These are phyloP conservation scores for Mortierella sp. DNA, from an alignment of 371 early-diverging fungal genomes.

Conservation along the genomic window DNA sequence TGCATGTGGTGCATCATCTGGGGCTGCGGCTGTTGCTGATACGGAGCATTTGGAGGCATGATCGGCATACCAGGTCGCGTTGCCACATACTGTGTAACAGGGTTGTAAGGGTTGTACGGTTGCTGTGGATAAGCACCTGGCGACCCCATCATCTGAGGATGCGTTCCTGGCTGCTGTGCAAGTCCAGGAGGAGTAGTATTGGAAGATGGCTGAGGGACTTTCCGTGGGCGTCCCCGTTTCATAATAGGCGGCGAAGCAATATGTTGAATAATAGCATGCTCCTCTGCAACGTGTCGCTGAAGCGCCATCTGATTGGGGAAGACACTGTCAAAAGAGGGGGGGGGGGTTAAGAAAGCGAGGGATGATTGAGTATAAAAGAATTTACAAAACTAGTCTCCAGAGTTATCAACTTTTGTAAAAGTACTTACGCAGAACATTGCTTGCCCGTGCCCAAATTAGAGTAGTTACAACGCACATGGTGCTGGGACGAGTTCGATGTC, in stretches of 20 bases:
- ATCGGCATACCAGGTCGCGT: conserved; percentile 19
- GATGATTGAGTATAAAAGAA: too few species aligned
- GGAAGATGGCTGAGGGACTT: conserved; percentile 19
- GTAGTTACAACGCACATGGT: conserved; percentile 45
- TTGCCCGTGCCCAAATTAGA: conserved; percentile 30
- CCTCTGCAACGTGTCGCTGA: conserved; percentile 40
- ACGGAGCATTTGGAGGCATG: conserved; percentile 17
- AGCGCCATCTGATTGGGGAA: conserved; percentile 31
- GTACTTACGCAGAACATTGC: conserved; percentile 43
- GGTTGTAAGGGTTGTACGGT: conserved; percentile 15
- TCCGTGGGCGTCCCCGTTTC: conserved; percentile 36
- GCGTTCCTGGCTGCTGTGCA: background rate
- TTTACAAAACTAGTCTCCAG: background rate
- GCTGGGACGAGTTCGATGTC: conserved; percentile 2
- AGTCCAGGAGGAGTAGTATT: conserved; percentile 7
- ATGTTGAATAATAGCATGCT: conserved; percentile 28
- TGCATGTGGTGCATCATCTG: conserved; percentile 32
- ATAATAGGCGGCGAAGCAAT: conserved; percentile 17
- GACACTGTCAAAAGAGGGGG: conserved; percentile 6
- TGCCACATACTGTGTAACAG: conserved; percentile 20
- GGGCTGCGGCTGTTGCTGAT: conserved; percentile 16
- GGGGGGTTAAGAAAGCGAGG: too few species aligned
- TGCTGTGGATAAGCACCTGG: conserved; percentile 5
- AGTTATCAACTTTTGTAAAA: background rate
- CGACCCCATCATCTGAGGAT: background rate